A percentile compares a stretch with the other conserved stretches of the same genome.
Conservation (phyloP, 371 early-diverging fungal genomes). For the Mucor piriformis region DNA sequence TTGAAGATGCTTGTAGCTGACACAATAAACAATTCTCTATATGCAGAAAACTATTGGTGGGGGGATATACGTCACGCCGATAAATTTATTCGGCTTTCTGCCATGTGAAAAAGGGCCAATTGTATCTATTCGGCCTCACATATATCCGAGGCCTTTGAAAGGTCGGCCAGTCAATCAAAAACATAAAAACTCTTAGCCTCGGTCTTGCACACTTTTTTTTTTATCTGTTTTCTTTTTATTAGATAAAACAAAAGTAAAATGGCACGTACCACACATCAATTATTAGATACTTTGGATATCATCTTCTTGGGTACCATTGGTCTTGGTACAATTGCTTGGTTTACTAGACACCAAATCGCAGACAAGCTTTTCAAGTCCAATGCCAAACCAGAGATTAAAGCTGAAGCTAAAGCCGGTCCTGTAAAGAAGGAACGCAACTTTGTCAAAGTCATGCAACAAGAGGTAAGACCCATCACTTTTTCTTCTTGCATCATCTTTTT, state of each 20-base stretch:
- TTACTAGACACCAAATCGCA: constrained; percentile 38
- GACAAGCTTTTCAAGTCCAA: constrained; percentile 24
- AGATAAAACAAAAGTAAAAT: neutral
- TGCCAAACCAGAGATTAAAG: constrained; percentile 18
- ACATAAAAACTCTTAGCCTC: neutral
- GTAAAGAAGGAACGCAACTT: constrained; percentile 57
- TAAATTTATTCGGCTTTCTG: neutral
- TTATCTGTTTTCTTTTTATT: neutral
- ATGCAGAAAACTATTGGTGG: neutral
- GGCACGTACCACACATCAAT: neutral
- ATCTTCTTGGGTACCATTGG: constrained; percentile 55
- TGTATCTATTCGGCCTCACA: neutral
- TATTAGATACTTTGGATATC: constrained; percentile 52
- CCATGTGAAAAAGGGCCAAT: neutral
- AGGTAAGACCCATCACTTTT: no score
- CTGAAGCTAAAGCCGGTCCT: constrained; percentile 11
- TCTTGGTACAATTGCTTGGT: constrained; percentile 55
- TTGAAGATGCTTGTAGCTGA: neutral
- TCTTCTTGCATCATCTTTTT: no score
- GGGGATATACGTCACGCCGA: neutral
- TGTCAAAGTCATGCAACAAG: constrained; percentile 65
- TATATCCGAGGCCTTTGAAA: neutral
- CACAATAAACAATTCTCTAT: neutral
- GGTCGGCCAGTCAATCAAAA: neutral
- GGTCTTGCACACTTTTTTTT: neutral